Percentiles rank a stretch among this genome's conserved stretches.
Conservation (phyloP, 129 eudicot genomes). For the Flaveria bidentis region DNA sequence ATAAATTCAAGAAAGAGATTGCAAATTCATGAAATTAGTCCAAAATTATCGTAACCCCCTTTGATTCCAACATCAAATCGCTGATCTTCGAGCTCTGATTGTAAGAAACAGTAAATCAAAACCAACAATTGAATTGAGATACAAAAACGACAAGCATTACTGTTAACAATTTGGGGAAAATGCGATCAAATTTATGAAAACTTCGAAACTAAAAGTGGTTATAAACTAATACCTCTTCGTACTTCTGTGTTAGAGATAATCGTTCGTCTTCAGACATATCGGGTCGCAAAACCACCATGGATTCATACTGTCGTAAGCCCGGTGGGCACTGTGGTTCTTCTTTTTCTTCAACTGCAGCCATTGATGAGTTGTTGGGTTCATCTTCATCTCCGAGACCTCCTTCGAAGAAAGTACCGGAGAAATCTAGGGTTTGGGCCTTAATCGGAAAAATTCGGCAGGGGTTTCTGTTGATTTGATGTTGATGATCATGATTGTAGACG, state of each 20-base stretch:
- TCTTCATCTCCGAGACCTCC: slow-evolving; percentile 20
- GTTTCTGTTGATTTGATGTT: slow-evolving; percentile 5
- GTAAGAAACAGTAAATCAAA: not conserved
- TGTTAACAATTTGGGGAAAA: not conserved
- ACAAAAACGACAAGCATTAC: not conserved
- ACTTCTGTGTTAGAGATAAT: slow-evolving; percentile 26
- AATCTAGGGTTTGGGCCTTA: slow-evolving; percentile 27
- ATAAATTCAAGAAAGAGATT: not conserved
- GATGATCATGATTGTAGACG: slow-evolving; percentile 2
- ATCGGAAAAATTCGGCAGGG: not conserved
- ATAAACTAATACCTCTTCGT: slow-evolving; percentile 19
- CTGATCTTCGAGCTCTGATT: not conserved
- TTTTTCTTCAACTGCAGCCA: slow-evolving; percentile 18
- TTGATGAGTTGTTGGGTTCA: slow-evolving; percentile 15
- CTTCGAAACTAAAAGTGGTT: not conserved
- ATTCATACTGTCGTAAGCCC: slow-evolving; percentile 29
- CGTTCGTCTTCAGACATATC: slow-evolving; percentile 35
- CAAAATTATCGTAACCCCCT: no score
- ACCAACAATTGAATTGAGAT: not conserved
- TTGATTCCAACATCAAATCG: not conserved
- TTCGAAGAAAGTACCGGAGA: slow-evolving; percentile 29
- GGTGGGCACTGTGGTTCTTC: slow-evolving; percentile 24
- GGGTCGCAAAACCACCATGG: slow-evolving; percentile 26
- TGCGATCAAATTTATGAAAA: not conserved
- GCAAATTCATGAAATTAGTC: not conserved